A percentile compares a stretch with the other conserved stretches of the same genome.
These are phyloP conservation scores for Trichophyton verrucosum DNA, from an alignment of 2,329 filamentous ascomycete genomes.

Conservation along the genomic window DNA sequence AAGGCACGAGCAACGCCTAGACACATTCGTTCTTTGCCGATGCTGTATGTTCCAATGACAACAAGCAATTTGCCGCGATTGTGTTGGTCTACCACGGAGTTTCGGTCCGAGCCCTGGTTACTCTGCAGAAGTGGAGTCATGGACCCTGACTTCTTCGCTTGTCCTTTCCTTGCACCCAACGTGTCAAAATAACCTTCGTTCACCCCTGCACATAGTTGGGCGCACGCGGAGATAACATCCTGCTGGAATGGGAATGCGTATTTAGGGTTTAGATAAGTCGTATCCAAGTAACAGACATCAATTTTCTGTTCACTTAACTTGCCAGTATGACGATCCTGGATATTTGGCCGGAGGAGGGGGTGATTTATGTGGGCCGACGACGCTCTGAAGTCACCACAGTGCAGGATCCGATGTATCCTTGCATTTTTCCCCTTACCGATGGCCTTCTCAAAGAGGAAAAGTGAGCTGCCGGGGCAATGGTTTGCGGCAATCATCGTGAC, in stretches of 20 bases:
- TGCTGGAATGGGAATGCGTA: slow-evolving; percentile 87
- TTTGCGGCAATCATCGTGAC: slow-evolving; percentile 96
- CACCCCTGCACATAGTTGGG: slow-evolving; percentile 71
- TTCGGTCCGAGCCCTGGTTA: background rate
- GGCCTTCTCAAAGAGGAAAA: slow-evolving; percentile 82
- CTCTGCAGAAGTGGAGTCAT: slow-evolving; percentile 36
- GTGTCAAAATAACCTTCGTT: slow-evolving; percentile 52
- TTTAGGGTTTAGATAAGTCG: slow-evolving; percentile 88
- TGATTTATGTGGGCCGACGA: slow-evolving; percentile 75
- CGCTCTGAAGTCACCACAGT: slow-evolving; percentile 92
- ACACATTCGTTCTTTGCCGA: slow-evolving; percentile 94
- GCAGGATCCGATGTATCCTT: slow-evolving; percentile 65
- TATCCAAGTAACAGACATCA: slow-evolving; percentile 92
- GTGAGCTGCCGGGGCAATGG: slow-evolving; percentile 86
- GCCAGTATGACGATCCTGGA: slow-evolving; percentile 56
- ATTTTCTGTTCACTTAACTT: slow-evolving; percentile 71
- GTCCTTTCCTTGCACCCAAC: slow-evolving; percentile 36
- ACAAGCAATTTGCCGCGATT: slow-evolving; percentile 56
- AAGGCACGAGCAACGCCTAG: slow-evolving; percentile 81
- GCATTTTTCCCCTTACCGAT: slow-evolving; percentile 48
- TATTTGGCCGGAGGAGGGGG: slow-evolving; percentile 64
- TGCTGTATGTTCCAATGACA: slow-evolving; percentile 92
- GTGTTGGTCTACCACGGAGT: slow-evolving; percentile 4
- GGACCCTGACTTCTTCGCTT: slow-evolving; percentile 42
- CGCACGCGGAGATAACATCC: slow-evolving; percentile 76